Evolutionary conservation across 805 yeast genomes (phyloP).

Genomic region (Kodamaea fukazawae): DNA sequence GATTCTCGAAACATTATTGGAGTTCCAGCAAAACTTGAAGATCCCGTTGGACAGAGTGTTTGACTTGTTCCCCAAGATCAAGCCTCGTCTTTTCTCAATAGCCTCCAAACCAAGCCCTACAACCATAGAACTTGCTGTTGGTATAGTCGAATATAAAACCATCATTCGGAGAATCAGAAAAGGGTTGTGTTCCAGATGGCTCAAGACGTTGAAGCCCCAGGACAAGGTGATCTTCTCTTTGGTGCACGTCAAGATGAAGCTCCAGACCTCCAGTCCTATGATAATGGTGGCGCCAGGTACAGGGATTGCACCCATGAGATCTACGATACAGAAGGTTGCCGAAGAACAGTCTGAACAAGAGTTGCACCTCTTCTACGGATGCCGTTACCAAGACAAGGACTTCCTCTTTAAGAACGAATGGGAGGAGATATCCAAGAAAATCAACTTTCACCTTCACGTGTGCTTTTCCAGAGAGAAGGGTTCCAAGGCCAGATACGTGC

Average conservation of each 20-base stretch:
- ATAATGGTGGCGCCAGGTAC: constrained; percentile 91
- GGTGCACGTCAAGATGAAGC: constrained; percentile 43
- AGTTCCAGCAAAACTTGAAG: constrained; percentile 65
- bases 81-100: constrained; percentile 82
- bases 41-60: constrained; percentile 75
- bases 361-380: constrained; percentile 69
- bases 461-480: constrained; percentile 52
- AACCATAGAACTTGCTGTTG: constrained; percentile 67
- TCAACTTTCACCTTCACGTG: constrained; percentile 35
- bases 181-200: constrained; percentile 82
- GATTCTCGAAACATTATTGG: constrained; percentile 76
- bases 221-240: constrained; percentile 54
- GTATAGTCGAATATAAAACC: constrained; percentile 84
- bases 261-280: constrained; percentile 40
- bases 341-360: constrained; percentile 20
- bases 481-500: constrained; percentile 58
- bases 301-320: constrained; percentile 91
- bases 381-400: constrained; percentile 64
- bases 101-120: constrained; percentile 54
- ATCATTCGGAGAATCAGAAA: constrained; percentile 68
- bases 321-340: constrained; percentile 49
- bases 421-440: constrained; percentile 31
- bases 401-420: constrained; percentile 61
- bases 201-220: constrained; percentile 48
- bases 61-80: constrained; percentile 74